Evolutionary conservation across 768 basidiomycete species (phyloP), one percentile per base, ranked within the genome.

Genomic region (Suillus subluteus): DNA sequence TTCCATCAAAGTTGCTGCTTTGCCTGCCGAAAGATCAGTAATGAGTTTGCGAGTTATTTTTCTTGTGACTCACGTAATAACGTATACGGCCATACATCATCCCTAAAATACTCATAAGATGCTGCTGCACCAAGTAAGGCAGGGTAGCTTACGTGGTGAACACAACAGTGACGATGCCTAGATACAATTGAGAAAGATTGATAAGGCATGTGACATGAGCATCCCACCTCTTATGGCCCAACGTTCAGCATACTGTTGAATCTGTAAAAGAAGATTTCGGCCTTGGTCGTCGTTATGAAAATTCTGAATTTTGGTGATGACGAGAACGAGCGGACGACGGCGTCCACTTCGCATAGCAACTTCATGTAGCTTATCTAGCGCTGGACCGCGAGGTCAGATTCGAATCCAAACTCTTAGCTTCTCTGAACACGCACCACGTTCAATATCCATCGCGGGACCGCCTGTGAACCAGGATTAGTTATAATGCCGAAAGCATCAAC

Each of bases 61-160:
- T 13, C 32, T 67, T 46, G 62, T 65, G 58, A 81, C 86, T 64
- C 76, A 87, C 88, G 83, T 83, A 92, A 84, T 5, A 85, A 78
- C 67, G 87, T 79, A 76, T 89, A 92, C 0, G 90, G 90, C 89
- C 91, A 95, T 75, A 91, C 93, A 74, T 95, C 93, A 72, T 96
- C 95, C 12, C 91, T 94, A 48, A 68, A 71, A 37, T 68, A 67
- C 66, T 72, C 69, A 72, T 63, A 72, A 65, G 32, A 66, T 55
- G 43, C 61, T 65, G 62, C 59, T 62, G 63, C 59, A 48, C 50
- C 62, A 59, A 55, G 65, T 68, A 61, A 64, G 62, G 66, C 54
- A 58, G 54, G 43, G 38, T 43, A 41, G 77, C 86, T 77, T 72
- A 91, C 88, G 88, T 87, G 78, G 81, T 89, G 75, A 95, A 93